Conservation (phyloP, 2,329 filamentous ascomycete species). For the Fusarium equiseti region DNA sequence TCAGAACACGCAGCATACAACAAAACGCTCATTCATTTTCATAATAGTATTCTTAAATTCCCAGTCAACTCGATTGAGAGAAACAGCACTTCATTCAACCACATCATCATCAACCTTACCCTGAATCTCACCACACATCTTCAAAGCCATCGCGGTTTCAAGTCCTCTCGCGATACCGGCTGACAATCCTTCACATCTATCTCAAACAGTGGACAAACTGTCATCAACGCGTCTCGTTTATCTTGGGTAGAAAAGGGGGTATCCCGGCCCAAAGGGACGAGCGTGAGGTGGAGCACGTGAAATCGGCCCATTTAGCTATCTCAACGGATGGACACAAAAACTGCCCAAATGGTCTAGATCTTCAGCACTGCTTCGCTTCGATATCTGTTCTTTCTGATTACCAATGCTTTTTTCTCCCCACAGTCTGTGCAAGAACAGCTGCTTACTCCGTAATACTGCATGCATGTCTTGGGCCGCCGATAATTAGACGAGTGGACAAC, state of each 20-base stretch:
- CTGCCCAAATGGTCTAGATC: constrained; percentile 21
- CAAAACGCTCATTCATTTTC: too few relatives aligned
- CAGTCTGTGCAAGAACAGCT: not conserved
- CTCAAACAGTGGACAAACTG: not conserved
- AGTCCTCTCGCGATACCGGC: accelerated
- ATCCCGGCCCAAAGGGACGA: constrained; percentile 1
- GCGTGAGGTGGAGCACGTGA: constrained; percentile 14
- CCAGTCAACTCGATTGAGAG: too few relatives aligned
- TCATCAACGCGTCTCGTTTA: not conserved
- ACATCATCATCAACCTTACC: not conserved
- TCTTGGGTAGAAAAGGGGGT: constrained; percentile 1
- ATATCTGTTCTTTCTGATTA: constrained; percentile 10
- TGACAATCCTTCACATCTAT: not conserved
- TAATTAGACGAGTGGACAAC: not conserved
- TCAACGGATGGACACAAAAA: constrained; percentile 10
- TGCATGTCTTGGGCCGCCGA: not conserved
- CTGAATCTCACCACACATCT: not conserved
- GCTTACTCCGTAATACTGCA: not conserved
- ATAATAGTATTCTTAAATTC: too few relatives aligned
- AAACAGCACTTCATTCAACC: too few relatives aligned
- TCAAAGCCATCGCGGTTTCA: not conserved
- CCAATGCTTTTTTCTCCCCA: constrained; percentile 1
- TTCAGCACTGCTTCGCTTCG: not conserved
- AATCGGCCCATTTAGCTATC: constrained; percentile 30
- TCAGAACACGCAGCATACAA: too few relatives aligned